Percentiles rank a stretch among this genome's conserved stretches.
Evolutionary conservation across 805 yeast genomes (phyloP).

Genomic region (Geotrichum ghanense): DNA sequence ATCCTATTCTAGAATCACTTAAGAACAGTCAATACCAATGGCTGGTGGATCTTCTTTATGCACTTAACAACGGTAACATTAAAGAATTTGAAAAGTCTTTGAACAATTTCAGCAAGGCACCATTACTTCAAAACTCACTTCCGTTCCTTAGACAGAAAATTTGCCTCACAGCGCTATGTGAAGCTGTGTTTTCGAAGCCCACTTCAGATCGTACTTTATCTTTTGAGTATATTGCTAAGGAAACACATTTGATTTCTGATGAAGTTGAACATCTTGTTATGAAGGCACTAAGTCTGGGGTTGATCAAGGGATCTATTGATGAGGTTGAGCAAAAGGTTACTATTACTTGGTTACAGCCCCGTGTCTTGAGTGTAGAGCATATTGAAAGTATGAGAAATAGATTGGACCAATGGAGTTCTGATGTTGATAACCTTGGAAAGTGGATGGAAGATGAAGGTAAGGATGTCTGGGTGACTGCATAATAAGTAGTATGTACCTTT

Average conservation of each 20-base stretch:
- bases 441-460: slow-evolving; percentile 52
- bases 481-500: too few relatives aligned
- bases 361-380: slow-evolving; percentile 77
- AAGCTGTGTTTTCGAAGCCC: slow-evolving; percentile 68
- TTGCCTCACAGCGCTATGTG: slow-evolving; percentile 83
- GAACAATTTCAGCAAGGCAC: slow-evolving; percentile 33
- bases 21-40: slow-evolving; percentile 44
- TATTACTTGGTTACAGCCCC: slow-evolving; percentile 92
- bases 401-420: slow-evolving; percentile 65
- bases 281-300: slow-evolving; percentile 76
- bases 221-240: slow-evolving; percentile 61
- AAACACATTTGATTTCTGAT: slow-evolving; percentile 53
- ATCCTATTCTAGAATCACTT: slow-evolving; percentile 59
- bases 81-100: slow-evolving; percentile 43
- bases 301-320: slow-evolving; percentile 83
- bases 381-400: slow-evolving; percentile 64
- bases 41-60: slow-evolving; percentile 59
- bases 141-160: slow-evolving; percentile 78
- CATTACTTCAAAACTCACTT: slow-evolving; percentile 46
- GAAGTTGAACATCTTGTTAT: slow-evolving; percentile 86
- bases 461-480: slow-evolving; percentile 46
- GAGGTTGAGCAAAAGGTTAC: slow-evolving; percentile 71
- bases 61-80: slow-evolving; percentile 73
- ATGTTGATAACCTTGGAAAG: slow-evolving; percentile 53
- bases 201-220: slow-evolving; percentile 62